phyloP scores from a whole-genome alignment of 331 rosid species.

The Ulmus americana region DNA sequence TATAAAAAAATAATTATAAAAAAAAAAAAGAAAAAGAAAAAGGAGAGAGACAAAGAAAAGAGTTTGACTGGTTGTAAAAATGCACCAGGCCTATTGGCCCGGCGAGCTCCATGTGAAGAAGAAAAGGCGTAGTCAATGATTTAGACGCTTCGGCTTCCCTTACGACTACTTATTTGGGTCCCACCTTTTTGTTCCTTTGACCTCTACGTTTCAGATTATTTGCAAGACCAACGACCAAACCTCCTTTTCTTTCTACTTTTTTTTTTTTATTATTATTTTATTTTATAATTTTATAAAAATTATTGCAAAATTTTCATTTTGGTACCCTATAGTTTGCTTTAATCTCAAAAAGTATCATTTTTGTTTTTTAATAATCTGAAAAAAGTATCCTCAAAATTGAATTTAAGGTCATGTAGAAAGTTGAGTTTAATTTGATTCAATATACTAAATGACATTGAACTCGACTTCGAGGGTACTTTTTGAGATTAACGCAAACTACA shows the following conservation, averaged over 20 bases:
- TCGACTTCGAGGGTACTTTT: too few species aligned
- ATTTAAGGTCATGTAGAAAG: too few species aligned
- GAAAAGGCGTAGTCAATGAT: constrained; percentile 24
- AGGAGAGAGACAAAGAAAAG: constrained; percentile 12
- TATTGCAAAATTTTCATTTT: not conserved
- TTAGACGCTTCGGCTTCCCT: constrained; percentile 20
- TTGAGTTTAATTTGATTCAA: too few species aligned
- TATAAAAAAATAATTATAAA: too few species aligned
- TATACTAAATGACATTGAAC: too few species aligned
- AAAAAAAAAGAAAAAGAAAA: not conserved
- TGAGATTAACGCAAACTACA: too few species aligned
- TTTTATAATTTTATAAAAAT: too few species aligned
- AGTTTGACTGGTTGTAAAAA: constrained; percentile 13
- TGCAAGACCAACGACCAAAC: not conserved
- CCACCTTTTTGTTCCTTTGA: constrained; percentile 17
- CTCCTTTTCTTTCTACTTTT: not conserved
- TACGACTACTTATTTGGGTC: constrained; percentile 10
- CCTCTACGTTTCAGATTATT: constrained; percentile 7
- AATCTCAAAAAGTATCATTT: not conserved
- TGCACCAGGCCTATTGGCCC: constrained; percentile 15
- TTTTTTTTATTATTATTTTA: not conserved
- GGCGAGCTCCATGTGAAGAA: constrained; percentile 29
- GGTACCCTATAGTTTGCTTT: not conserved
- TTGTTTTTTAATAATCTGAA: not conserved
- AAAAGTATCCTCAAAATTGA: too few species aligned